These are phyloP conservation scores for Setaria italica DNA, from an alignment of 202 grass and related monocot genomes.

Conservation along the genomic window DNA sequence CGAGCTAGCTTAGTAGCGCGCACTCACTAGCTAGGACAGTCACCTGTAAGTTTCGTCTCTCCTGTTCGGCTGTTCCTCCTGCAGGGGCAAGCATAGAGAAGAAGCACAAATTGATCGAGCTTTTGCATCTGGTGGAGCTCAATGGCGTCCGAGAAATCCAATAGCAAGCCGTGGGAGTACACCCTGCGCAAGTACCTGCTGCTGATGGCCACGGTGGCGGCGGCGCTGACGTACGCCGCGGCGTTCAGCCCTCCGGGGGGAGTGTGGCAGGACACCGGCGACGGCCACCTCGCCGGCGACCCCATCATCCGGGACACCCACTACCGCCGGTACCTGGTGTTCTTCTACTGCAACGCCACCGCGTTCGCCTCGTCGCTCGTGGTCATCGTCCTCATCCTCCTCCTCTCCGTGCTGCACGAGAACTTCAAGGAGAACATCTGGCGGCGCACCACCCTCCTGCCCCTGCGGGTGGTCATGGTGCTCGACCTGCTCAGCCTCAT, in stretches of 20 bases:
- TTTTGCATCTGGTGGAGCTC: too few relatives aligned
- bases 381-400: background rate
- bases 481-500: background rate
- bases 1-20: too few relatives aligned
- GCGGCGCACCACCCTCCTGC: background rate
- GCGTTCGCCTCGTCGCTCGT: background rate
- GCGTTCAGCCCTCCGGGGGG: background rate
- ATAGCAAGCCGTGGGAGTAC: background rate
- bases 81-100: too few relatives aligned
- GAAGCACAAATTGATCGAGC: too few relatives aligned
- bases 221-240: background rate
- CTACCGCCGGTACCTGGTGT: background rate
- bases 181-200: background rate
- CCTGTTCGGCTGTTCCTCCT: too few relatives aligned
- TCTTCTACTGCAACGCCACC: constrained; percentile 7
- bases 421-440: too few relatives aligned
- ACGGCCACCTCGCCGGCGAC: background rate
- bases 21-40: too few relatives aligned
- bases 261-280: background rate
- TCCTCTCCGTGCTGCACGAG: background rate
- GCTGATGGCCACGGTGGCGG: background rate
- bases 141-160: too few relatives aligned
- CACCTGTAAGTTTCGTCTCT: too few relatives aligned
- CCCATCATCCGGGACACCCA: background rate
- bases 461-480: background rate